Percentiles rank a stretch among this genome's conserved stretches.
Evolutionary conservation across 108 stramenopile genomes (phyloP).

Genomic region (Seminavis robusta): DNA sequence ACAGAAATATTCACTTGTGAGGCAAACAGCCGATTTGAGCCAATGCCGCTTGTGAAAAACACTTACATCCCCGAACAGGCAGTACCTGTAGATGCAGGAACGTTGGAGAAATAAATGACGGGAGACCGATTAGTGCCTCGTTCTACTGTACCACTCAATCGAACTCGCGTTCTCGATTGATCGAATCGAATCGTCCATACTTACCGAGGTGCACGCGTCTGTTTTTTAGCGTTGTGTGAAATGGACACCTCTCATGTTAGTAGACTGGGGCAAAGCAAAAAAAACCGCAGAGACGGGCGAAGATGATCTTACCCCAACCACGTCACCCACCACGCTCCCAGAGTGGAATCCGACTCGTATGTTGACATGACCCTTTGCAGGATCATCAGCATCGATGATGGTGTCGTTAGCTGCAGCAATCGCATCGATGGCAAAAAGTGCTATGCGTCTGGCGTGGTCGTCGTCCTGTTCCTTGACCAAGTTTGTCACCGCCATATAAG

Average conservation of each 20-base stretch:
- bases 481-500: constrained; percentile 45
- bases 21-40: not conserved
- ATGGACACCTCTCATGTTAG: no score
- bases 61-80: constrained; percentile 34
- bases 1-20: constrained; percentile 6
- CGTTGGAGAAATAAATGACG: no score
- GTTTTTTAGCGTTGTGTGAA: no score
- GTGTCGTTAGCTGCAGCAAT: constrained; percentile 32
- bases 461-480: constrained; percentile 40
- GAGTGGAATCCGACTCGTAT: constrained; percentile 55
- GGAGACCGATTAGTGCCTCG: no score
- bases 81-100: constrained; percentile 38
- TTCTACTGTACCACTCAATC: no score
- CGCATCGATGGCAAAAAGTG: constrained; percentile 49
- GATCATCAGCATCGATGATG: constrained; percentile 26
- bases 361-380: constrained; percentile 10
- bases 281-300: no score
- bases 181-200: no score
- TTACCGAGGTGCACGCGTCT: constrained; percentile 37
- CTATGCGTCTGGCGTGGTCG: constrained; percentile 58
- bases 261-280: no score
- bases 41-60: not conserved
- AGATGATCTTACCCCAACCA: no score
- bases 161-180: no score
- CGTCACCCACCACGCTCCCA: constrained; percentile 45